Evolutionary conservation across 345 rosid species (phyloP), one percentile per base, ranked within the genome.

Genomic region (Pugionium cornutum): DNA sequence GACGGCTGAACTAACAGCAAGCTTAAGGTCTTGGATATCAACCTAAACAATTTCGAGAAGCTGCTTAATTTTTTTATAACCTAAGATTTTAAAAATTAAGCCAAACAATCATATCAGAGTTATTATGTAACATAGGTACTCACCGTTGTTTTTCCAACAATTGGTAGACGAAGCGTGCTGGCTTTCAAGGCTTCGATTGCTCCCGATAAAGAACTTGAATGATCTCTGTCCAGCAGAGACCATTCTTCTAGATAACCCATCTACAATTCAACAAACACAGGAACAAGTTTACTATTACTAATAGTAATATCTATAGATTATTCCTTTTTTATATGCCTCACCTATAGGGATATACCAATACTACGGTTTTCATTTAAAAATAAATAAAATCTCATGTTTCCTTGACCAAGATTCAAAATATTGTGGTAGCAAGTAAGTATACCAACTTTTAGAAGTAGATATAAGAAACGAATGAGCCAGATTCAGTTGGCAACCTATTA

Each of bases 121-220:
- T 28, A 33, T 9, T 7, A 57, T 9, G 60, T 49, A 53, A 7
- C 25, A 36, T 41, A 27, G n/a, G 31, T 51, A 53, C 75, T 69
- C 66, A 95, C 99, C 86, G 84, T 82, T 48, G 97, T 96, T 55
- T 95, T 96, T 28, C 82, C 80, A 70, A 86, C 86, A 67, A 92
- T 85, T 40, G 99, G 99, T 68, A 91, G 88, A 56, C 96, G 95
- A 45, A 95, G 88, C 40, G 94, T 91, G 84, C 97, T 95, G 41
- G 96, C 90, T 74, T 78, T 78, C 81, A 95, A 75, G 71, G 98
- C 86, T 78, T 89, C 94, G 8, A 73, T 83, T 69, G 95, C 96
- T 62, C 91, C 98, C 4, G 82, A 79, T 65, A 95, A 76, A 50
- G 98, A 91, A 75, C 78, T 58, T 54, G 87, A 84, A 73, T 84